These are phyloP conservation scores for Suhomyces bribrorum DNA, from an alignment of 1,139 yeast species.

Conservation along the genomic window DNA sequence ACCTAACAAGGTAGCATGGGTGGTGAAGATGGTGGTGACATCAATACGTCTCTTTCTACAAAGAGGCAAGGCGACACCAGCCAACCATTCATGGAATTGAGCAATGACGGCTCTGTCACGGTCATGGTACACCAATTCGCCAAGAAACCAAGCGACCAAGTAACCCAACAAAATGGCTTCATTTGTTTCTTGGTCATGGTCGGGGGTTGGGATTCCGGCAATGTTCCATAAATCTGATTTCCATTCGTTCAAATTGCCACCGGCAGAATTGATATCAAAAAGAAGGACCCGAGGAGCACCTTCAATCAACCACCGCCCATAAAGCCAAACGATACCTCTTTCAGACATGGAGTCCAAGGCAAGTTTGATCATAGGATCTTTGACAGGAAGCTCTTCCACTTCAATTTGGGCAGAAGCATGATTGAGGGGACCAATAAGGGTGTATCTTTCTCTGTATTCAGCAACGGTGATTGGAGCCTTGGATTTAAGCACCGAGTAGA, in stretches of 20 bases:
- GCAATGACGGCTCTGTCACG: conserved; percentile 85
- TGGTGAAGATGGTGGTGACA: conserved; percentile 92
- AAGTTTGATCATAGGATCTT: conserved; percentile 58
- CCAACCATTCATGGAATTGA: conserved; percentile 98
- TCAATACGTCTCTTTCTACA: conserved; percentile 91
- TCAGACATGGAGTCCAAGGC: conserved; percentile 73
- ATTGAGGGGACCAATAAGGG: conserved; percentile 85
- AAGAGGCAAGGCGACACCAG: conserved; percentile 92
- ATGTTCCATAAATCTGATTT: conserved; percentile 88
- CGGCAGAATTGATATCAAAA: conserved; percentile 81
- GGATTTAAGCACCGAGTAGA: conserved; percentile 92
- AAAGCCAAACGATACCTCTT: conserved; percentile 80
- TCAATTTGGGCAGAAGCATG: conserved; percentile 83
- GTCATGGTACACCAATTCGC: conserved; percentile 84
- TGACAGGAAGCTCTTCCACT: conserved; percentile 82
- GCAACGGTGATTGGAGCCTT: conserved; percentile 97
- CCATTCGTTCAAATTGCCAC: conserved; percentile 80
- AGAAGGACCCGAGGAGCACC: conserved; percentile 93
- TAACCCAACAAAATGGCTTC: conserved; percentile 93
- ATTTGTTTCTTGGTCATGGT: conserved; percentile 82
- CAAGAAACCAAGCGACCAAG: conserved; percentile 94
- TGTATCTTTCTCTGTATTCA: conserved; percentile 86
- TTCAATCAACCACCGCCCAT: conserved; percentile 96
- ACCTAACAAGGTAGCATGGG: conserved; percentile 95
- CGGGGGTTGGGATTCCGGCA: conserved; percentile 93